Base-by-base conservation (phyloP, 1,284 basidiomycete species). In the Ceratobasidium sp. region DNA sequence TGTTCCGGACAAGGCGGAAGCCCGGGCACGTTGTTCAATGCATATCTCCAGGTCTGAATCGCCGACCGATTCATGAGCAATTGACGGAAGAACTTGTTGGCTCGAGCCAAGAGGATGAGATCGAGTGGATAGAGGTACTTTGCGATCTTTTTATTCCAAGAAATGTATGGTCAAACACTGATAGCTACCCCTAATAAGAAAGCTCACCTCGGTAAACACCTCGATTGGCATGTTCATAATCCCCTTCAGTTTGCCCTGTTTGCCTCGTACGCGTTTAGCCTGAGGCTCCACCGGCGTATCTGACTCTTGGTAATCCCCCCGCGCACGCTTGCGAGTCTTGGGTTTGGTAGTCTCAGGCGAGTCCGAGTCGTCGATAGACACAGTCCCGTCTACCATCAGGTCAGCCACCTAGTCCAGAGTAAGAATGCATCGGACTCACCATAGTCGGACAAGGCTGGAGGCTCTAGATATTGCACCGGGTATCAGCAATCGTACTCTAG, bases 161-260 rank as follows among this genome's bases (percentile, higher is more conserved):
- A 15, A 40, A 11, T 17, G 32, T 68, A 25, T 29, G 11, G 44
- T 68, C 32, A 44, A 22, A 6, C 29, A 1, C n/a, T 32, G 49
- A 32, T 51, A 25, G 17, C 19, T 17, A n/a, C 49, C 49, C 2
- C 17, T 19, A 13, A 51, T 1, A 4, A 17, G 6, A 15, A 2
- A 51, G 19, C 49, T 49, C 51, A 54, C 66, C 51, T 68, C 66
- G 5, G 49, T 29, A 17, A 68, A 40, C 22, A 68, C 19, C 66
- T 68, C 66, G 17, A 54, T 44, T 19, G 66, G 66, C 25, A 67
- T 22, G 64, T 67, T 67, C 64, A 49, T 67, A 32, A 67, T 11
- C 3, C 22, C 44, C 46, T 67, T n/a, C n/a, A 67, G 64, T 13
- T 67, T 67, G 19, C 79, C 79, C 1, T 52, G 65, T 22, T 52